Conservation (phyloP, 192 early-diverging fungal species). For the Backusella westeae region DNA sequence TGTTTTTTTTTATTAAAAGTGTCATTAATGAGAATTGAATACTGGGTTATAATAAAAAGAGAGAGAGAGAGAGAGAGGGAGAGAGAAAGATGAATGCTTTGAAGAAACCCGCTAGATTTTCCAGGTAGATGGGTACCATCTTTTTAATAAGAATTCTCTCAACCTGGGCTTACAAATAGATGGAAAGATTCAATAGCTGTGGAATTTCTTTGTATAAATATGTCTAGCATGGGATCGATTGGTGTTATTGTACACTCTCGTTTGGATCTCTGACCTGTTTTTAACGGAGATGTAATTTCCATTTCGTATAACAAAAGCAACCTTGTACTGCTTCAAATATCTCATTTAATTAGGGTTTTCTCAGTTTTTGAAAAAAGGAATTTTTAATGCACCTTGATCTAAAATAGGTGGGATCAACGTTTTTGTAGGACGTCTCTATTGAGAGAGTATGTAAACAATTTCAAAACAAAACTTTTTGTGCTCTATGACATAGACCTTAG, state of each 20-base stretch:
- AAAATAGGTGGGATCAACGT: neutral
- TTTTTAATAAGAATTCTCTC: neutral
- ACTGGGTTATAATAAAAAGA: too few species aligned
- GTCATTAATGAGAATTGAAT: too few species aligned
- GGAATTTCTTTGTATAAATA: neutral
- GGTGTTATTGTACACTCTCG: neutral
- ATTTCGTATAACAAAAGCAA: neutral
- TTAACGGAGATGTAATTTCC: neutral
- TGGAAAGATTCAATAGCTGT: neutral
- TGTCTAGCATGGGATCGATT: neutral
- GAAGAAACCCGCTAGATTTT: neutral
- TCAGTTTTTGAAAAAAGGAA: neutral
- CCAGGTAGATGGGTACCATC: neutral
- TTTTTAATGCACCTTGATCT: neutral
- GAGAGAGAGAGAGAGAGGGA: too few species aligned
- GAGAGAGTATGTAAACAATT: too few species aligned
- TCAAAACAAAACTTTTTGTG: too few species aligned
- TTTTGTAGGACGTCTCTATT: too few species aligned
- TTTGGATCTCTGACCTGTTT: neutral
- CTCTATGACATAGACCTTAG: too few species aligned
- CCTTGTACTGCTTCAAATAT: neutral
- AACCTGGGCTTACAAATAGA: neutral
- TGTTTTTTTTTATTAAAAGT: neutral
- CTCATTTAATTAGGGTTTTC: neutral
- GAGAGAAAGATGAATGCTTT: too few species aligned